A percentile compares a stretch with the other conserved stretches of the same genome.
These are phyloP conservation scores for Pelomyxa schiedti DNA, from an alignment of 78 protist species.

Conservation along the genomic window DNA sequence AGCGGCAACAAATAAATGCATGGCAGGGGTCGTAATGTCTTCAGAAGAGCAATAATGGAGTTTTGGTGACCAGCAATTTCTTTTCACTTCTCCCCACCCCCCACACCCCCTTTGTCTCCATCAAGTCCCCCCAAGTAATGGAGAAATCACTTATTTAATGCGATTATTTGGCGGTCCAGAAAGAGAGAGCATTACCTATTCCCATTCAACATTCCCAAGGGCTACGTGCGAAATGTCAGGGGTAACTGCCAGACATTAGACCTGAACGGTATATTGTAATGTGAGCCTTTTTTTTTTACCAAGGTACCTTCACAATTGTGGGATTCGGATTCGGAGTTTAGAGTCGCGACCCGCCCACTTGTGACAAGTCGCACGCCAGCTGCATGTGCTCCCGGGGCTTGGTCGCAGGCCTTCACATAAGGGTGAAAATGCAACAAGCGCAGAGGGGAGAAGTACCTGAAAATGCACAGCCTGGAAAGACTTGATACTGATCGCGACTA, in stretches of 20 bases:
- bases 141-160: slow-evolving; percentile 19
- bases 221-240: slow-evolving; percentile 39
- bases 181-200: slow-evolving; percentile 22
- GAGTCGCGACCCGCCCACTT: slow-evolving; percentile 35
- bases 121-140: slow-evolving; percentile 17
- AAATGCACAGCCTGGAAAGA: no score
- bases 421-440: no score
- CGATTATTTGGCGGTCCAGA: slow-evolving; percentile 32
- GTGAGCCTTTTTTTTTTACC: no score
- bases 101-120: slow-evolving; percentile 27
- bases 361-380: slow-evolving; percentile 28
- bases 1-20: no score
- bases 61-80: neutral
- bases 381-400: neutral
- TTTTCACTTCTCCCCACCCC: no score
- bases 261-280: neutral
- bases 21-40: no score
- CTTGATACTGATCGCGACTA: no score
- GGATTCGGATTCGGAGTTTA: no score
- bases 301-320: no score
- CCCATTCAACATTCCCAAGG: slow-evolving; percentile 41
- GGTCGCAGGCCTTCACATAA: no score
- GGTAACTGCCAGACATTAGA: slow-evolving; percentile 17
- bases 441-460: no score
- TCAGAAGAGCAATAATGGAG: neutral